Evolutionary conservation across 2,329 filamentous ascomycete species (phyloP).

Genomic region (Xylaria sp.): DNA sequence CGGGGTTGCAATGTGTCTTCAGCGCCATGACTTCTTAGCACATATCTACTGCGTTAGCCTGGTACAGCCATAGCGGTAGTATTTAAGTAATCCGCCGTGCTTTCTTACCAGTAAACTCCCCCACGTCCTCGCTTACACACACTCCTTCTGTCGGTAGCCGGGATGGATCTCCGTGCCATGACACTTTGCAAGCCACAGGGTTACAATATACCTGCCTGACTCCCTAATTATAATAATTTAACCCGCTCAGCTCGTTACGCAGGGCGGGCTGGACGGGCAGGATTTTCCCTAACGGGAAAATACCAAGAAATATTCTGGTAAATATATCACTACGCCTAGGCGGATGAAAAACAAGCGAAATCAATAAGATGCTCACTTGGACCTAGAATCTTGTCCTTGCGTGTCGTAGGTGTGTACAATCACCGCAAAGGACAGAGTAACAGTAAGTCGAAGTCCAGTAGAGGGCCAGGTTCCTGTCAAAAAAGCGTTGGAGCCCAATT

Average conservation of each 20-base stretch:
- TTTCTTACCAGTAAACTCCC: no score
- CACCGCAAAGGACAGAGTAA: not conserved
- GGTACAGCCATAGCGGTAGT: conserved; percentile 10
- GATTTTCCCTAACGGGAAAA: conserved; percentile 6
- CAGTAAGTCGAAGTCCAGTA: not conserved
- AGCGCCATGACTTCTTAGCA: not conserved
- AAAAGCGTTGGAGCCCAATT: conserved; percentile 19
- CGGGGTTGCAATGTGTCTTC: conserved; percentile 11
- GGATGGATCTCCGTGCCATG: not conserved
- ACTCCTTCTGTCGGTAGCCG: not conserved
- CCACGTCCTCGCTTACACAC: conserved; percentile 15
- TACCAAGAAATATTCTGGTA: not conserved
- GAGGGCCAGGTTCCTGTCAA: not conserved
- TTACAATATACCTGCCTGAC: conserved; percentile 9
- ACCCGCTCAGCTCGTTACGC: conserved; percentile 3
- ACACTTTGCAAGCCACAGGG: conserved; percentile 15
- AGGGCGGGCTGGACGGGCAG: not conserved
- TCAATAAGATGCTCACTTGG: not conserved
- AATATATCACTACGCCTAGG: conserved; percentile 12
- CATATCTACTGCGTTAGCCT: not conserved
- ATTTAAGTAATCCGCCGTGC: no score
- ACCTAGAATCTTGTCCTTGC: not conserved
- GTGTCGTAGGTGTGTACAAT: not conserved
- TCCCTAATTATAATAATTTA: conserved; percentile 17
- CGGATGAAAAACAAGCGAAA: conserved; percentile 15